Conservation (phyloP, 2,329 filamentous ascomycete species). For the Bipolaris victoriae region DNA sequence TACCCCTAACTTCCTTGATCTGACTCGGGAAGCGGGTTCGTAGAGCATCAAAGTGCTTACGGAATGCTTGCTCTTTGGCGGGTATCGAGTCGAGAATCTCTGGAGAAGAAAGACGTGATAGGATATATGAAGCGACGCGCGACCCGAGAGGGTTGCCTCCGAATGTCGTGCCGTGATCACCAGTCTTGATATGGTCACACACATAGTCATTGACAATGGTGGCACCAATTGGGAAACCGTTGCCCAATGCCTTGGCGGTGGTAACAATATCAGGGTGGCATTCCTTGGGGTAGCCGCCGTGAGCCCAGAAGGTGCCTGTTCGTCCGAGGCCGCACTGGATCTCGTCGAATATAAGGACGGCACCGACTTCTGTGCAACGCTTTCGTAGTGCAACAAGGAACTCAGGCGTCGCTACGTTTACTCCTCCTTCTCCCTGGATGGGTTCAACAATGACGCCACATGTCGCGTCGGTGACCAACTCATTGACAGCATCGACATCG, state of each 20-base stretch:
- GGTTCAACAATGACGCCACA: constrained; percentile 96
- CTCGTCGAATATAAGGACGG: constrained; percentile 92
- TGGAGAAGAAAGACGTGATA: constrained; percentile 74
- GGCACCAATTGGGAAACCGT: constrained; percentile 94
- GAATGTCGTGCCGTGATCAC: constrained; percentile 94
- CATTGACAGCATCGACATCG: constrained; percentile 72
- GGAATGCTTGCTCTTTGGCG: constrained; percentile 68
- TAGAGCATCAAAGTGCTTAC: constrained; percentile 63
- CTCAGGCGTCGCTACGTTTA: constrained; percentile 80
- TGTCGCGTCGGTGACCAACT: constrained; percentile 80
- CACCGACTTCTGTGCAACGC: constrained; percentile 84
- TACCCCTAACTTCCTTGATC: constrained; percentile 79
- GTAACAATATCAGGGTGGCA: constrained; percentile 95
- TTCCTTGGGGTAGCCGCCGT: constrained; percentile 72
- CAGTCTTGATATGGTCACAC: constrained; percentile 70
- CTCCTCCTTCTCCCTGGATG: constrained; percentile 95
- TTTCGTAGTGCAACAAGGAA: constrained; percentile 85
- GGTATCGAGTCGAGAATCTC: constrained; percentile 72
- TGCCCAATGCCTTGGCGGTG: constrained; percentile 93
- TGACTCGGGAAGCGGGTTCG: constrained; percentile 70
- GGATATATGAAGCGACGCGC: constrained; percentile 83
- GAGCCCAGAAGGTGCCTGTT: constrained; percentile 90
- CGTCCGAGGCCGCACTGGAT: constrained; percentile 93
- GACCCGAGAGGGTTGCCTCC: constrained; percentile 89
- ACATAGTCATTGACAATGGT: constrained; percentile 72